Conservation (phyloP, 2,329 filamentous ascomycete genomes). For the Penicillium carneum region DNA sequence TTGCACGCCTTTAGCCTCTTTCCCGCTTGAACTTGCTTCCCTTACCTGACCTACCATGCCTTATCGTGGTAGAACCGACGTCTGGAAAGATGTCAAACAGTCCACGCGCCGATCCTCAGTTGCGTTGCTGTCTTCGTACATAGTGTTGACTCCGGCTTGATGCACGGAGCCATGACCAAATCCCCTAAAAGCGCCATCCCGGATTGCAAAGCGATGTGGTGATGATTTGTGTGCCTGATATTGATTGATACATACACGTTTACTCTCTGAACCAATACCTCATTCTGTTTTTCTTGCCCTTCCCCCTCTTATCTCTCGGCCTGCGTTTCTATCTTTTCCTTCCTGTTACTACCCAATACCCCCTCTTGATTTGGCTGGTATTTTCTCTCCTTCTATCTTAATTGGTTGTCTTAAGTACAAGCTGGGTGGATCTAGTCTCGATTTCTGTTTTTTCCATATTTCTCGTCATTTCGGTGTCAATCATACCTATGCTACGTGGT, state of each 20-base stretch:
- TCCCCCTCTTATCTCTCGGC: conserved; percentile 3
- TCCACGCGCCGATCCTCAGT: not conserved
- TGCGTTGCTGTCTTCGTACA: conserved; percentile 31
- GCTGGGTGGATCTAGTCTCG: conserved; percentile 11
- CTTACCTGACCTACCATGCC: not conserved
- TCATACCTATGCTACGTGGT: not conserved
- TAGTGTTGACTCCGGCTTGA: conserved; percentile 32
- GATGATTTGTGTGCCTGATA: conserved; percentile 17
- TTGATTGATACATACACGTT: conserved; percentile 10
- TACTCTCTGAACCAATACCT: conserved; percentile 7
- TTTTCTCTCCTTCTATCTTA: conserved; percentile 26
- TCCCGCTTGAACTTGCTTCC: not conserved
- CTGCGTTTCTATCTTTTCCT: not conserved
- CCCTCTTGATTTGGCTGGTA: conserved; percentile 33
- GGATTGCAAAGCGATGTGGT: conserved; percentile 21
- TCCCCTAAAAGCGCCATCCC: conserved; percentile 23
- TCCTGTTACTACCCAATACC: conserved; percentile 30
- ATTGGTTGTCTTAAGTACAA: conserved; percentile 18
- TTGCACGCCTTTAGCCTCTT: not conserved
- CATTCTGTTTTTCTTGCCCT: conserved; percentile 4
- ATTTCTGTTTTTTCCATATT: conserved; percentile 1
- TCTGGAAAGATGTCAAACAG: conserved; percentile 5
- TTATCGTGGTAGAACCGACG: conserved; percentile 1
- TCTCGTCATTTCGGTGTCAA: conserved; percentile 6
- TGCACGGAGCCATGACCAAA: conserved; percentile 29